phyloP scores from a whole-genome alignment of 306 rosid species.

The Trifolium pratense region DNA sequence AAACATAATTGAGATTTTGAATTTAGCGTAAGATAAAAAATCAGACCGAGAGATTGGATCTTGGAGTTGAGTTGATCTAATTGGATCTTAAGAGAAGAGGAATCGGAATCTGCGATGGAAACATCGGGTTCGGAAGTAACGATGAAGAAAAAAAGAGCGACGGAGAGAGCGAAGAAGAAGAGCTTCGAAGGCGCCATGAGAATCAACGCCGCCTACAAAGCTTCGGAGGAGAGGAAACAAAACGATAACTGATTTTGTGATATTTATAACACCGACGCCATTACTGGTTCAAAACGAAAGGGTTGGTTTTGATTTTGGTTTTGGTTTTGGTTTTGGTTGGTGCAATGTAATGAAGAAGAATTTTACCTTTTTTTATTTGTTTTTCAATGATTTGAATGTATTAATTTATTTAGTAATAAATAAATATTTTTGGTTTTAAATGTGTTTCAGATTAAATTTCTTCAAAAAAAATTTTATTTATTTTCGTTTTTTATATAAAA shows the following conservation, averaged over 20 bases:
- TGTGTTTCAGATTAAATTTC: background rate
- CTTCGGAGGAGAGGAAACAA: conserved; percentile 31
- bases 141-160: conserved; percentile 58
- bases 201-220: conserved; percentile 58
- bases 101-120: conserved; percentile 53
- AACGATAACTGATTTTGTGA: background rate
- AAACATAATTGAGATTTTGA: background rate
- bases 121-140: conserved; percentile 56
- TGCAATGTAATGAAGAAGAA: background rate
- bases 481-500: too few species aligned
- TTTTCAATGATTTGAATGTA: background rate
- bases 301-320: background rate
- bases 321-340: background rate
- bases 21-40: background rate
- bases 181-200: conserved; percentile 81
- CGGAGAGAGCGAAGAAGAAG: conserved; percentile 49
- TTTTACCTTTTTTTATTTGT: background rate
- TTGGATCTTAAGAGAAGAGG: conserved; percentile 68
- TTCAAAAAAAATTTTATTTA: too few species aligned
- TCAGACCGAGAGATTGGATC: conserved; percentile 80
- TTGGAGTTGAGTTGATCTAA: conserved; percentile 70
- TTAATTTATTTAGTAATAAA: background rate
- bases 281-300: background rate
- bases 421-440: background rate
- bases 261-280: conserved; percentile 27